Base-by-base conservation (phyloP, 2,329 filamentous ascomycete species). In the Fulvia fulva region DNA sequence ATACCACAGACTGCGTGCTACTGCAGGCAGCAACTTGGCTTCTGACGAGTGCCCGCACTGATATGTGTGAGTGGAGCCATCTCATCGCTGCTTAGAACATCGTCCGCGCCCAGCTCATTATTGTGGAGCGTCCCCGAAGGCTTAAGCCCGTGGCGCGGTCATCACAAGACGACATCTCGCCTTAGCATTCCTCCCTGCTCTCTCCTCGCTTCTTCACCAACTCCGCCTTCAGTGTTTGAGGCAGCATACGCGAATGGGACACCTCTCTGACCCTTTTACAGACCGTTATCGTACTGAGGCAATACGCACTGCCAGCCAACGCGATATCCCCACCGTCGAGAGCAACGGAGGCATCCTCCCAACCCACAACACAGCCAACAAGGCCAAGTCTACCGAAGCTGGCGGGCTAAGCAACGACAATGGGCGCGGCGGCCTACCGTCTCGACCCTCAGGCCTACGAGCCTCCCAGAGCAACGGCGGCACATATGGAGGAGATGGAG, bases 281-380 rank as follows among this genome's bases (percentile, higher is more conserved):
- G 76, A 78, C 75, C 79, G 77, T 74, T 75, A 78, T 73, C 77
- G 78, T 73, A 78, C 77, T 66, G 77, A 76, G 75, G 76, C 74
- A 68, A 76, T 72, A 72, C 72, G 75, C 63, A 73, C 77, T 63
- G 62, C 60, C 64, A 67, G 62, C 26, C 51, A 55, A 59, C 63
- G 62, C 63, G 60, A 54, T 60, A 45, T 47, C 53, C 63, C 63
- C 37, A 58, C 57, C 51, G 55, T 55, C 54, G 57, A 58, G 63
- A 60, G 58, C 50, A 54, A 63, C 55, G 71, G 72, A 70, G 68
- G 66, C 66, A 70, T 68, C 58, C 65, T 70, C 69, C 68, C 56
- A 54, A 60, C 56, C n/a, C 63, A 65, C 60, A 61, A 64, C 68
- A 19, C 62, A 49, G 47, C 53, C 53, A 64, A 65, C 61, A 59